These are phyloP conservation scores for Irpex sp. DNA, from an alignment of 1,284 basidiomycete genomes.

Conservation along the genomic window DNA sequence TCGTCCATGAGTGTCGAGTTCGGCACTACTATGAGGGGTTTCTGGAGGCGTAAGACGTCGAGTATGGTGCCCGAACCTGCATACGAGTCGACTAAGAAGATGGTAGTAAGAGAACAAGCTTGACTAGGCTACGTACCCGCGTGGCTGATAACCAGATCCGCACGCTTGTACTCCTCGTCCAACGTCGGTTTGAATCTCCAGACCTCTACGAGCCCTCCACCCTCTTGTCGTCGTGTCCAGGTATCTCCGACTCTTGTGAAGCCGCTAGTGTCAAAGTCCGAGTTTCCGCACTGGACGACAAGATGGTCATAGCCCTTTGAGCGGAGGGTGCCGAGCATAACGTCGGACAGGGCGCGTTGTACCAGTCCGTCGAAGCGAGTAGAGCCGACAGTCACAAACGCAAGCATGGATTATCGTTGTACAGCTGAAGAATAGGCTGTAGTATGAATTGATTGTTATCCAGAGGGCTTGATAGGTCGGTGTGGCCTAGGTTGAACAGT, in stretches of 20 bases:
- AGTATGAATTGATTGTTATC: slow-evolving; percentile 12
- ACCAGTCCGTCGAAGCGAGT: slow-evolving; percentile 81
- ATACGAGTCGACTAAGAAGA: slow-evolving; percentile 9
- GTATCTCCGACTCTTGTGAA: slow-evolving; percentile 18
- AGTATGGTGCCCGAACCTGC: slow-evolving; percentile 93
- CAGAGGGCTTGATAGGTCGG: background rate
- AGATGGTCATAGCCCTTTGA: slow-evolving; percentile 53
- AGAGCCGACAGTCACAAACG: slow-evolving; percentile 89
- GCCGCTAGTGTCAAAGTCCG: slow-evolving; percentile 20
- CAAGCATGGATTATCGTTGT: slow-evolving; percentile 43
- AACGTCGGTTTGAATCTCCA: slow-evolving; percentile 76
- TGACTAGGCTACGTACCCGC: slow-evolving; percentile 61
- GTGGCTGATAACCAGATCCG: slow-evolving; percentile 87
- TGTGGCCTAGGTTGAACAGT: background rate
- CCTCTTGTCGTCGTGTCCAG: slow-evolving; percentile 29
- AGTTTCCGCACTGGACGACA: slow-evolving; percentile 75
- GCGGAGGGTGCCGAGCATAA: slow-evolving; percentile 52
- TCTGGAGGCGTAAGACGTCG: slow-evolving; percentile 74
- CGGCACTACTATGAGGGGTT: slow-evolving; percentile 83
- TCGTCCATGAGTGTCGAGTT: slow-evolving; percentile 90
- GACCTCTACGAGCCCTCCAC: slow-evolving; percentile 51
- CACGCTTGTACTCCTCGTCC: slow-evolving; percentile 56
- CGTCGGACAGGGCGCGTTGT: slow-evolving; percentile 52
- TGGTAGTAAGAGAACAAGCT: background rate
- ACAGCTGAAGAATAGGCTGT: slow-evolving; percentile 10